phyloP scores from a whole-genome alignment of 2,329 filamentous ascomycete genomes.

The Fusarium poae region DNA sequence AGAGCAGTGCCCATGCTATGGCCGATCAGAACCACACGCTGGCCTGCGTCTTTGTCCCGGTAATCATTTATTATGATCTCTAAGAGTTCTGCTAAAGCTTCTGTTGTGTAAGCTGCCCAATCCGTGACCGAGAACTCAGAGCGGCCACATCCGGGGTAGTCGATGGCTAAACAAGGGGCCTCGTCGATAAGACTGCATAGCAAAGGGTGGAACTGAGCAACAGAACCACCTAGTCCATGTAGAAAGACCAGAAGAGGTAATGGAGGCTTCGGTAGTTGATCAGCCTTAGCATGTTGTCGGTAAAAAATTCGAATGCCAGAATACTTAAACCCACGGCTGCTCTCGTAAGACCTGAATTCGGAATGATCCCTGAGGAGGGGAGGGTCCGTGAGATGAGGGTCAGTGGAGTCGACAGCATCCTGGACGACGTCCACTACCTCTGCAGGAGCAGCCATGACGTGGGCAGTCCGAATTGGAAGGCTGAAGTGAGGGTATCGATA shows the following conservation, averaged over 20 bases:
- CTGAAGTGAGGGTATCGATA: constrained; percentile 6
- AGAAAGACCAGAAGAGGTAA: constrained; percentile 90
- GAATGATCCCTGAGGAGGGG: constrained; percentile 84
- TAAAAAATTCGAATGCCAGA: constrained; percentile 85
- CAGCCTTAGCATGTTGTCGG: constrained; percentile 83
- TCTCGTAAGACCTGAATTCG: constrained; percentile 77
- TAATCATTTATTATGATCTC: constrained; percentile 80
- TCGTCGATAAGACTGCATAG: constrained; percentile 85
- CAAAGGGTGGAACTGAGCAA: constrained; percentile 87
- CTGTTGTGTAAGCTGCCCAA: constrained; percentile 84
- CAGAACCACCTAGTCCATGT: constrained; percentile 92
- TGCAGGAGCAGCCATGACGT: constrained; percentile 45
- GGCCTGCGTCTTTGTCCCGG: constrained; percentile 72
- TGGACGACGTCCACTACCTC: constrained; percentile 35
- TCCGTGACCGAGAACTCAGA: constrained; percentile 78
- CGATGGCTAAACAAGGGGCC: constrained; percentile 84
- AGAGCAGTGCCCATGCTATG: constrained; percentile 93
- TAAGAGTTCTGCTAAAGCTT: constrained; percentile 81
- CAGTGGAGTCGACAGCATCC: constrained; percentile 47
- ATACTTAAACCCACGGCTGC: constrained; percentile 79
- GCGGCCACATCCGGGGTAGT: constrained; percentile 89
- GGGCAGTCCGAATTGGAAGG: constrained; percentile 15
- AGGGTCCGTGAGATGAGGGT: constrained; percentile 74
- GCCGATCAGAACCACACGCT: constrained; percentile 83
- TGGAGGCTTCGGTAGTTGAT: constrained; percentile 79